phyloP scores from a whole-genome alignment of 139 green algal genomes.

The Monoraphidium neglectum region DNA sequence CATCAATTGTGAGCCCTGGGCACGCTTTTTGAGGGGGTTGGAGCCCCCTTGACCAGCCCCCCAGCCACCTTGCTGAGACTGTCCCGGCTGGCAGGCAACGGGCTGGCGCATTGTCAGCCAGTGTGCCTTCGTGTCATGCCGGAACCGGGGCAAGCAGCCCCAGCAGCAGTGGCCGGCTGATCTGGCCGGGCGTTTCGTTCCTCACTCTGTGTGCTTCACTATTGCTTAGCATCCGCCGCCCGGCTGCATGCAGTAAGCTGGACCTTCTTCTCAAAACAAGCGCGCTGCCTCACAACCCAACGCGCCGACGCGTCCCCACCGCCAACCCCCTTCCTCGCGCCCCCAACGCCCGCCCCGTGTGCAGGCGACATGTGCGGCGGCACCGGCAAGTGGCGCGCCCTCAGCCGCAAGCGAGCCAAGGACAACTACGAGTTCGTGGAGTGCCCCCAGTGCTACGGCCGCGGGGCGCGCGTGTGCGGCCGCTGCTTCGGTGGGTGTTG shows the following conservation, averaged over 20 bases:
- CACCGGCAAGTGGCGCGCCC: constrained; percentile 96
- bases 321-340: neutral
- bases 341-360: neutral
- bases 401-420: constrained; percentile 91
- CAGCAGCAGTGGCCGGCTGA: neutral
- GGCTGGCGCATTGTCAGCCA: too few species aligned
- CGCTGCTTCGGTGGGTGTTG: constrained; percentile 82
- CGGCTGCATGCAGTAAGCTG: neutral
- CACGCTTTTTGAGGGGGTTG: neutral
- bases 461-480: constrained; percentile 89
- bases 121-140: too few species aligned
- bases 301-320: neutral
- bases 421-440: constrained; percentile 98
- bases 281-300: neutral
- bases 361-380: constrained; percentile 98
- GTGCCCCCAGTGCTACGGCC: constrained; percentile 97
- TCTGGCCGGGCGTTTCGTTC: neutral
- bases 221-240: neutral
- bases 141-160: too few species aligned
- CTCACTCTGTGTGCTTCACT: neutral
- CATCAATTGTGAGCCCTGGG: constrained; percentile 61
- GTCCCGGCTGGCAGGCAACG: too few species aligned
- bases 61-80: neutral
- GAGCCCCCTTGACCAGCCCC: neutral
- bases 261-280: neutral